Evolutionary conservation across 2,329 filamentous ascomycete species (phyloP), one percentile per base, ranked within the genome.

Genomic region (Claviceps sp.): DNA sequence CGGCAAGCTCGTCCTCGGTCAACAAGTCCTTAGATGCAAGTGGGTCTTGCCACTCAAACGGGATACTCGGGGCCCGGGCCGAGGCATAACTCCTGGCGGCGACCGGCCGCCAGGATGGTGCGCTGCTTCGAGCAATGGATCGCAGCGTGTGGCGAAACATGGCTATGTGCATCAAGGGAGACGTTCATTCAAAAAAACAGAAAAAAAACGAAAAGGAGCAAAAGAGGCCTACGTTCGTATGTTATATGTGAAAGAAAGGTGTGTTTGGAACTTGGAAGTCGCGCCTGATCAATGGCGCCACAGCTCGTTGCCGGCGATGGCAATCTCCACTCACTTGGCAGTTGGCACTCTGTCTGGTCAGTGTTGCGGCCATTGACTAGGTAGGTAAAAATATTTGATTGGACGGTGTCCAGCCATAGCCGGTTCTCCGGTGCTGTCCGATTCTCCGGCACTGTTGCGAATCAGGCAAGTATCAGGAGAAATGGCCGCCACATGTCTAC

Each of bases 31-130:
- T 82, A 38, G 84, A 76, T 26, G 77, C 78, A 54, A 98, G 74
- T 20, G 93, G 90, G 64, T 98, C 93, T 66, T 93, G 79, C 91
- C 93, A 98, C 67, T 95, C 82, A 67, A 96, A 97, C 20, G 60
- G 58, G 3, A 67, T 61, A 18, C 56, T 57, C 40, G 59, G 54
- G 30, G 65, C 61, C 11, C 68, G 69, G 44, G 65, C 61, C 11
- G 68, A 69, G 44, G 69, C 67, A 56, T 67, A 71, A 55, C 62
- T 58, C 52, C 67, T 61, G 47, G 55, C 58, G 53, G 58, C 61
- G 44, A 57, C 59, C 54, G 60, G 61, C 53, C 60, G 57, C 55
- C 59, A 37, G 38, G 60, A 56, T 47, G 58, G 54, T 22, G 55
- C 48, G 26, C 30, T 48, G 48, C 52, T 60, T 56, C 62, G 58